Evolutionary conservation across 1,284 basidiomycete species (phyloP), one percentile per base, ranked within the genome.

Genomic region (Pholiota adiposa): DNA sequence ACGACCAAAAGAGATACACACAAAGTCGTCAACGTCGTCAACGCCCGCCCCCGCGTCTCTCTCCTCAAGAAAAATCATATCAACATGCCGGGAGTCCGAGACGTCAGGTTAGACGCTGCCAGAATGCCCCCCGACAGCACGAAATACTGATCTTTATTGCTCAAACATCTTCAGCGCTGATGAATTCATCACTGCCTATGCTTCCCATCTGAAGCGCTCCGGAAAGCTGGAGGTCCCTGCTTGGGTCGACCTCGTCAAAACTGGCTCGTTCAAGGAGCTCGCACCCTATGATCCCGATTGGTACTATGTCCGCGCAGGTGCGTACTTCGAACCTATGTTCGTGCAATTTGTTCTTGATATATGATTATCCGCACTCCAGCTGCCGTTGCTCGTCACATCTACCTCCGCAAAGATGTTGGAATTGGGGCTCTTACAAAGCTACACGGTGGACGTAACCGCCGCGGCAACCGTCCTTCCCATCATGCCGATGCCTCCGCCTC

Each of bases 181-280:
- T 67, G 88, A 87, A 67, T 97, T 96, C 83, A 96, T 97, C 78
- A 72, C 84, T 65, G 95, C 95, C 73, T 97, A 97, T 79, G 83
- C 94, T 70, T 92, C 92, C 73, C 96, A 97, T 82, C 84, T 97
- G 74, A 97, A 97, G 84, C 90, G 95, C 71, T 95, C 95, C 64
- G 94, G 95, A 78, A 97, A 97, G 84, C 91, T 97, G 72, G 97
- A 99, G 84, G 94, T 99, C 68, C 97, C 97, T 71, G 92, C 89
- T 79, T 99, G 97, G 97, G 97, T 96, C 64, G 97, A 99, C 81
- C 86, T 98, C 72, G 97, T 99, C 79, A 99, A 99, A 87, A 99
- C 97, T 63, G 97, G 95, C 75, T 81, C 92, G 65, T 97, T 86
- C 87, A 99, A 98, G 83, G 97, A 99, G 83, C 94, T 97, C 67